phyloP scores from a whole-genome alignment of 2,329 filamentous ascomycete species.

The Claviceps purpurea region DNA sequence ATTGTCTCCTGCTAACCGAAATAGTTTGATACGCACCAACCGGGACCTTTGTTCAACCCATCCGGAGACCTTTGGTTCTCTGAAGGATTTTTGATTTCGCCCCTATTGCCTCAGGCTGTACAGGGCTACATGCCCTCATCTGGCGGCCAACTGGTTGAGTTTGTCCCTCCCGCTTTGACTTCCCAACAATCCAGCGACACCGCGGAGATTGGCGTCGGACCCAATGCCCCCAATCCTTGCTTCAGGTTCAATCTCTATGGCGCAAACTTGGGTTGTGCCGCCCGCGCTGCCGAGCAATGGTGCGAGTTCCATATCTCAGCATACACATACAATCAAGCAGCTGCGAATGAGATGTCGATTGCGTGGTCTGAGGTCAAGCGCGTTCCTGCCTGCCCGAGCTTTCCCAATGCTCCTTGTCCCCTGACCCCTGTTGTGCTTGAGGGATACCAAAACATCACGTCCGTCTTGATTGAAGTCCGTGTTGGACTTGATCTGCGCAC shows the following conservation, averaged over 20 bases:
- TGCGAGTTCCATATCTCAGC: slow-evolving; percentile 30
- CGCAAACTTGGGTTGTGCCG: slow-evolving; percentile 26
- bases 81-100: slow-evolving; percentile 25
- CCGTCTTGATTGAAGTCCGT: slow-evolving; percentile 23
- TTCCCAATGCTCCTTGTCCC: slow-evolving; percentile 19
- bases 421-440: slow-evolving; percentile 23
- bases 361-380: slow-evolving; percentile 27
- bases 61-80: slow-evolving; percentile 28
- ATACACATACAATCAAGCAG: slow-evolving; percentile 22
- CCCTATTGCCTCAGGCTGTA: slow-evolving; percentile 18
- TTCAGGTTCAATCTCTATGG: slow-evolving; percentile 27
- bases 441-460: slow-evolving; percentile 26
- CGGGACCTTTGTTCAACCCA: slow-evolving; percentile 27
- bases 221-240: slow-evolving; percentile 22
- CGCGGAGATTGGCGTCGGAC: slow-evolving; percentile 27
- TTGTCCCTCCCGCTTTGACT: slow-evolving; percentile 23
- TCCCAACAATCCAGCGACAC: slow-evolving; percentile 17
- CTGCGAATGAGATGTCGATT: slow-evolving; percentile 21
- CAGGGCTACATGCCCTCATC: slow-evolving; percentile 25
- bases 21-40: slow-evolving; percentile 24
- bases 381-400: slow-evolving; percentile 23
- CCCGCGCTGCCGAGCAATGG: slow-evolving; percentile 21
- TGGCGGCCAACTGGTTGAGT: slow-evolving; percentile 26
- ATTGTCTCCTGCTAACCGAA: slow-evolving; percentile 6
- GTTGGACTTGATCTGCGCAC: slow-evolving; percentile 24